Evolutionary conservation across 805 yeast species (phyloP), one percentile per base, ranked within the genome.

Genomic region (Ogataea corticis): DNA sequence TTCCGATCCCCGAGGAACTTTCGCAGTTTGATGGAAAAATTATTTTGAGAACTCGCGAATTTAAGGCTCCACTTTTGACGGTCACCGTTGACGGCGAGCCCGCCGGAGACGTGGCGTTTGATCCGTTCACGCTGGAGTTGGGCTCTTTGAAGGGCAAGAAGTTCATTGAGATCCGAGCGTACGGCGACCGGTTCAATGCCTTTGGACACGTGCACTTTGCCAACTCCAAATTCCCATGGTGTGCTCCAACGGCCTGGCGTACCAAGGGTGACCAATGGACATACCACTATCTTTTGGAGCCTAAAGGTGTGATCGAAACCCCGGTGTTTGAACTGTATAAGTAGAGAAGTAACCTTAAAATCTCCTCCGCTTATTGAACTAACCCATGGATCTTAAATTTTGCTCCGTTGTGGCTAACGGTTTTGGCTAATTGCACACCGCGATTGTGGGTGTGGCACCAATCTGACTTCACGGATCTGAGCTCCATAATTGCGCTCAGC

Each of bases 191-290:
- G 18, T 40, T 19, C 21, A 31, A 32, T 21, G 19, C 43, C 15
- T 40, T 40, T 19, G 44, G 44, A 17, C 44, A 41, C 35, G 33
- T 41, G 13, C 44, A 41, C 27, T 42, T 29, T n/a, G 41, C 46
- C 3, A 42, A 42, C 34, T 42, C 41, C 32, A 42, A 42, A 18
- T 35, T 42, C 27, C 45, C 45, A 11, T 42, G 45, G 45, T 42
- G 41, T 36, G 41, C 45, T 11, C 45, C 40, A 16, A 23, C 21
- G 14, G 40, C 40, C 12, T 37, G 40, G 40, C 21, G 40, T 10
- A 37, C 40, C 13, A 19, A 21, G 12, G 40, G 40, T 9, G 40
- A 37, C 32, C 40, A 37, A 32, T 37, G 40, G 40, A 37, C 40
- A 3, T 37, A 37, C 31, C 29, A 23, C 14, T 37, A 37, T 14